These are phyloP conservation scores for Mucor racemosus DNA, from an alignment of 371 early-diverging fungal species.

Conservation along the genomic window DNA sequence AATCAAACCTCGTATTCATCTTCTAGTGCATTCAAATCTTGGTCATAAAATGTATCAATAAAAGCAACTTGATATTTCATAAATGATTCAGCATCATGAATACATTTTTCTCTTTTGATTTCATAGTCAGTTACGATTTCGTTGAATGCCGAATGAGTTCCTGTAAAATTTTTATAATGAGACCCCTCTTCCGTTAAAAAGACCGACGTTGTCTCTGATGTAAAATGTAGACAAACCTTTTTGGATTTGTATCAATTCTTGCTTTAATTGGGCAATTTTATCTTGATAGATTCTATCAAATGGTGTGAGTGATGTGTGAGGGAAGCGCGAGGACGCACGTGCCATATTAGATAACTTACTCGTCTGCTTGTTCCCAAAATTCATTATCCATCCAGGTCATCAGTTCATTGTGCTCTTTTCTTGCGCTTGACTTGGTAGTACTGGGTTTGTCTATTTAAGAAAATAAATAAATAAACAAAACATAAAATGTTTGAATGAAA, in stretches of 20 bases:
- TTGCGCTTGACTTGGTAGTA: not conserved
- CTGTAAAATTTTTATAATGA: constrained; percentile 23
- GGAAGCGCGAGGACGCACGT: constrained; percentile 5
- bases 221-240: constrained; percentile 16
- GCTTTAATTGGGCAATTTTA: constrained; percentile 26
- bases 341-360: constrained; percentile 35
- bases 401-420: constrained; percentile 46
- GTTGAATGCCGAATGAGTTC: constrained; percentile 47
- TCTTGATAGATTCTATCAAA: constrained; percentile 24
- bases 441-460: not conserved
- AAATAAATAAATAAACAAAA: not conserved
- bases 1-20: constrained; percentile 47
- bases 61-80: constrained; percentile 41
- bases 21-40: constrained; percentile 38
- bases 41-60: constrained; percentile 36
- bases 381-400: constrained; percentile 55
- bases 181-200: not conserved
- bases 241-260: constrained; percentile 27
- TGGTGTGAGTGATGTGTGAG: not conserved
- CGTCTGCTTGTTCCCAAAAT: constrained; percentile 51
- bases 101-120: constrained; percentile 40
- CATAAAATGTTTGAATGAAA: not conserved
- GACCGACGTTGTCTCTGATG: not conserved
- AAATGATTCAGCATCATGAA: constrained; percentile 38
- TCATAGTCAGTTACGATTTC: constrained; percentile 48